Conservation (phyloP, 768 basidiomycete genomes). For the Brasilioporus rufonigricans region DNA sequence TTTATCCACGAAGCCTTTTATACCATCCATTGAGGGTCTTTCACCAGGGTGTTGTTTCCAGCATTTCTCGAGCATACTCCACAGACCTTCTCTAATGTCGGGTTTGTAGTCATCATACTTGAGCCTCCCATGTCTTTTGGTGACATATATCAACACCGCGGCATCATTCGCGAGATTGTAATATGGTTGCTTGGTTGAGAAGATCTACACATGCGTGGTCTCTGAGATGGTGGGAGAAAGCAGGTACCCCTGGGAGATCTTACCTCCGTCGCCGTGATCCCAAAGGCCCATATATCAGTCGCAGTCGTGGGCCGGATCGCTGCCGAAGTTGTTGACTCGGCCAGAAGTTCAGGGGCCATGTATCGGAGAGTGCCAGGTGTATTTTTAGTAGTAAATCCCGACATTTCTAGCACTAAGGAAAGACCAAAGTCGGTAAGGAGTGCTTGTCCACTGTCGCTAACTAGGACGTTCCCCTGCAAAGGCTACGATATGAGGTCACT, state of each 20-base stretch:
- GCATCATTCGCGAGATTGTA: constrained; percentile 12
- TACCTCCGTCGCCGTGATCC: constrained; percentile 37
- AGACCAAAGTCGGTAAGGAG: constrained; percentile 41
- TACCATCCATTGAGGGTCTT: constrained; percentile 13
- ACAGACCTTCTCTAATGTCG: constrained; percentile 19
- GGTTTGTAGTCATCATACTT: constrained; percentile 18
- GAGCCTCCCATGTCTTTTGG: constrained; percentile 6
- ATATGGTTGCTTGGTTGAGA: constrained; percentile 25
- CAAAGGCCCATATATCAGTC: constrained; percentile 39
- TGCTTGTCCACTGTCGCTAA: constrained; percentile 32
- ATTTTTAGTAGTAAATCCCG: constrained; percentile 36
- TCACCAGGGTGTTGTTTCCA: constrained; percentile 12
- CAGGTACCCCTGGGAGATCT: background rate
- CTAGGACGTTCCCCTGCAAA: constrained; percentile 36
- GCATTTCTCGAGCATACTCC: constrained; percentile 19
- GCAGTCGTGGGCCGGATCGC: constrained; percentile 22
- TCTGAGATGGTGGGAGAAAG: background rate
- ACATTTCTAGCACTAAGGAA: constrained; percentile 34
- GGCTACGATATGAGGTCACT: background rate
- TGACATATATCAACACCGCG: constrained; percentile 18
- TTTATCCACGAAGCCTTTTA: constrained; percentile 17
- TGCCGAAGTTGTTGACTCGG: constrained; percentile 11
- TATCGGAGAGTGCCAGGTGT: constrained; percentile 38
- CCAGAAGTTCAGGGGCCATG: constrained; percentile 38
- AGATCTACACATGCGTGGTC: constrained; percentile 14